Percentiles rank a stretch among this genome's conserved stretches.
phyloP scores from a whole-genome alignment of 2,329 filamentous ascomycete genomes.

The Polytolypa hystricis region DNA sequence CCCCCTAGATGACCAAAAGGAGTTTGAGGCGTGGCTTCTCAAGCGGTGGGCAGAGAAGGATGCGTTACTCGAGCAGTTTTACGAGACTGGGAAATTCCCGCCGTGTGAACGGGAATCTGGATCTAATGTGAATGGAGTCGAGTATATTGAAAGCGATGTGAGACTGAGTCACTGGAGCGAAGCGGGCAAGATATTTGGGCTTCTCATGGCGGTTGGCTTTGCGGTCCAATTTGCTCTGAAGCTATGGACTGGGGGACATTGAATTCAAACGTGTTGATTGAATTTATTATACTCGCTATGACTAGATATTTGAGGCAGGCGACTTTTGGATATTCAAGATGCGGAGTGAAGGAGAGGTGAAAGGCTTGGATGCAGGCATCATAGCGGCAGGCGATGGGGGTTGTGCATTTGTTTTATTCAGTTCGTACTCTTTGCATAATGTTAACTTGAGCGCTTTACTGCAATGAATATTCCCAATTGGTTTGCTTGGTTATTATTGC shows the following conservation, averaged over 20 bases:
- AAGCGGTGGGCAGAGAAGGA: constrained; percentile 91
- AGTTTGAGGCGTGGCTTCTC: constrained; percentile 75
- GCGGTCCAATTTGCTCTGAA: neutral
- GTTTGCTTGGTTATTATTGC: too few relatives aligned
- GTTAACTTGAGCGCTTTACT: too few relatives aligned
- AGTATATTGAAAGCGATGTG: constrained; percentile 27
- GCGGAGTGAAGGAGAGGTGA: too few relatives aligned
- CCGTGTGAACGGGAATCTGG: constrained; percentile 44
- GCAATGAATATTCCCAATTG: too few relatives aligned
- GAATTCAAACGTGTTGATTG: too few relatives aligned
- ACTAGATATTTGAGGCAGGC: too few relatives aligned
- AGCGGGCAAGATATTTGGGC: constrained; percentile 25
- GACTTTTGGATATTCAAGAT: too few relatives aligned
- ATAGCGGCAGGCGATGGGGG: too few relatives aligned
- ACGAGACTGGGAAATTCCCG: constrained; percentile 69
- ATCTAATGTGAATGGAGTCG: constrained; percentile 21
- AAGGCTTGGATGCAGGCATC: too few relatives aligned
- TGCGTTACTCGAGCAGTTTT: constrained; percentile 70
- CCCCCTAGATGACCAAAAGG: constrained; percentile 59
- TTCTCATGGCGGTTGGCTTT: constrained; percentile 17
- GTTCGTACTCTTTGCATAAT: too few relatives aligned
- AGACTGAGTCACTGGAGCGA: constrained; percentile 25
- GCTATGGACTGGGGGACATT: constrained; percentile 1
- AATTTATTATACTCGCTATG: too few relatives aligned
- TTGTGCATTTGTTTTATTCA: too few relatives aligned